These are phyloP conservation scores for Collybiopsis confluens DNA, from an alignment of 768 basidiomycete species.

Conservation along the genomic window DNA sequence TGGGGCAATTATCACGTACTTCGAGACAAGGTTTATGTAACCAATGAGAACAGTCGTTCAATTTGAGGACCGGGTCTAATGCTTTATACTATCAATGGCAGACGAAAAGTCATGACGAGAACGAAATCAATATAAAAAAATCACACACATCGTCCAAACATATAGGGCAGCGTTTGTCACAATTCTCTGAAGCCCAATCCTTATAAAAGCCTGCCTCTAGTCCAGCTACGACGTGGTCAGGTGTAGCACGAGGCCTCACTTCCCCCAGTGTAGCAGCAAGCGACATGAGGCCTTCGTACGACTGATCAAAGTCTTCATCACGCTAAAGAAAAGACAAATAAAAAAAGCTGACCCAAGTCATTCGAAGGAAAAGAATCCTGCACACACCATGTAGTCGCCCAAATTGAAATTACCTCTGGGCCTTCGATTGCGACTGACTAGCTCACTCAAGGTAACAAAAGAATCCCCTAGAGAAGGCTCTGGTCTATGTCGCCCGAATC, in stretches of 20 bases:
- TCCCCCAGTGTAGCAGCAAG: conserved; percentile 62
- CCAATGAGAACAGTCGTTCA: conserved; percentile 75
- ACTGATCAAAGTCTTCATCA: conserved; percentile 73
- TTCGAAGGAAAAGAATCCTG: not conserved
- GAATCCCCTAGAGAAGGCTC: not conserved
- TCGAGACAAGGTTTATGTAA: conserved; percentile 72
- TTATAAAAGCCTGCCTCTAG: conserved; percentile 60
- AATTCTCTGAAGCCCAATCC: conserved; percentile 63
- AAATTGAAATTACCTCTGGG: conserved; percentile 17
- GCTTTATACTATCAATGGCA: conserved; percentile 54
- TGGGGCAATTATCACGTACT: too few relatives aligned
- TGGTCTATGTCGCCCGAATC: conserved; percentile 1
- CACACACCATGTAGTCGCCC: conserved; percentile 53
- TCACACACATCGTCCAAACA: conserved; percentile 76
- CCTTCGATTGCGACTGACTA: conserved; percentile 7
- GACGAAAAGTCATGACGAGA: conserved; percentile 8
- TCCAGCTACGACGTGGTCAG: conserved; percentile 52
- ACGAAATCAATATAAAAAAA: not conserved
- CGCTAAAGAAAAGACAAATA: conserved; percentile 36
- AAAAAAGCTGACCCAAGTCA: conserved; percentile 8
- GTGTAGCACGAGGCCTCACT: conserved; percentile 60
- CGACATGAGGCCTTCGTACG: conserved; percentile 66
- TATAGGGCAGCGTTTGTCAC: conserved; percentile 76
- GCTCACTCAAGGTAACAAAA: not conserved
- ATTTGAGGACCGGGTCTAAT: conserved; percentile 59